Evolutionary conservation across 257 asterid genomes (phyloP), one percentile per base, ranked within the genome.

Genomic region (Fraxinus quadrangulata): DNA sequence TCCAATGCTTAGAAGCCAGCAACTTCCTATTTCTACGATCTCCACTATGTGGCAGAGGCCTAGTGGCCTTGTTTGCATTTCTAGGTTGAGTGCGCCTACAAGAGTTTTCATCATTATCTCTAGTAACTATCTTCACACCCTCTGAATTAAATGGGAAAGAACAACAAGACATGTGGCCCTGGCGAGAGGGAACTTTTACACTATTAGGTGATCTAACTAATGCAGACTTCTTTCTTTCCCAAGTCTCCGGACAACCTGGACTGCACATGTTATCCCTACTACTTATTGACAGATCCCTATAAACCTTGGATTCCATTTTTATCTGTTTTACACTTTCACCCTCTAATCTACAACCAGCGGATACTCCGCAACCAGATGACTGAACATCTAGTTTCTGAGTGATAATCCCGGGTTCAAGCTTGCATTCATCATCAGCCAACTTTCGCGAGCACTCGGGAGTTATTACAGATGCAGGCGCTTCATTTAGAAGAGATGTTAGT

Each of bases 21-120:
- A 84, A 61, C 83, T 88, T 92, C 78, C 86, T 84, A 76, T 82
- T 83, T 75, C 84, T 86, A 75, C 83, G 74, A 75, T 89, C 93
- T 67, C 89, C 89, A 37, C 63, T 74, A 34, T 72, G 74, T 10
- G 77, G 76, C 14, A 86, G 76, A 77, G 86, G 85, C 87, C 92
- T 89, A 56, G 83, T 79, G 71, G 84, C 88, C 85, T 88, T 92
- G 84, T 86, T 90, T 82, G 82, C 73, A 80, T 87, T 75, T 83
- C 87, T 80, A 72, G 87, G 89, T 74, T 88, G 91, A 59, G 84
- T 76, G 85, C 92, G 89, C 83, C 89, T 90, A 16, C 85, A 85
- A 78, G 91, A 85, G 67, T 90, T 92, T 70, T 92, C 96, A 87
- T 86, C 97, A 87, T 92, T 93, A 86, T 92, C 98, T 85, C 87